phyloP scores from a whole-genome alignment of 129 eudicot species.

The Sambucus nigra region DNA sequence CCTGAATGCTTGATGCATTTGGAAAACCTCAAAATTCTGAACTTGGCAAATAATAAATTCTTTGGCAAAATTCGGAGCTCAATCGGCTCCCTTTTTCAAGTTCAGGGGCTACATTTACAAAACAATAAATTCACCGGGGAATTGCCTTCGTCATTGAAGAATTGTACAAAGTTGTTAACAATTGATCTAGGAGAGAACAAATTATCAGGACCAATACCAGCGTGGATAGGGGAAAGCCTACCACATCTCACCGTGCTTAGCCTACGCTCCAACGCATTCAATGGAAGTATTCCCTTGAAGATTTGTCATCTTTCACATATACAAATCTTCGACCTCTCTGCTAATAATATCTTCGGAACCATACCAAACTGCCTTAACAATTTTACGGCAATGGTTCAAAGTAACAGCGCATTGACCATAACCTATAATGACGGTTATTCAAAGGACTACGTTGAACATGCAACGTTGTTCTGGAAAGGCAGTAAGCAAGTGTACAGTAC shows the following conservation, averaged over 20 bases:
- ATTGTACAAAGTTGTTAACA: constrained; percentile 10
- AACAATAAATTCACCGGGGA: constrained; percentile 27
- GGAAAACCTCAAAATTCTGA: constrained; percentile 4
- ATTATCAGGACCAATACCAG: constrained; percentile 24
- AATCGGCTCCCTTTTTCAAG: not conserved
- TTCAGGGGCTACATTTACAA: constrained; percentile 7
- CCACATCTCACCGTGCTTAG: constrained; percentile 11
- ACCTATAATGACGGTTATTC: not conserved
- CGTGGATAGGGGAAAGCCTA: constrained; percentile 30
- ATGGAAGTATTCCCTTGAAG: constrained; percentile 20
- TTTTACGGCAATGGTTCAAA: constrained; percentile 22
- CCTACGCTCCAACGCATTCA: constrained; percentile 21
- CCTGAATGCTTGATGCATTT: constrained; percentile 13
- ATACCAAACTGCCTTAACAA: constrained; percentile 19
- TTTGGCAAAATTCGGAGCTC: constrained; percentile 18
- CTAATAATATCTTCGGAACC: constrained; percentile 19
- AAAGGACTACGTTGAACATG: not conserved
- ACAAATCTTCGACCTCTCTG: constrained; percentile 21
- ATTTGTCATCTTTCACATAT: constrained; percentile 13
- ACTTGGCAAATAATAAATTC: constrained; percentile 20
- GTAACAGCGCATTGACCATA: not conserved
- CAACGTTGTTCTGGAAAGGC: constrained; percentile 13
- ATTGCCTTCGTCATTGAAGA: constrained; percentile 22
- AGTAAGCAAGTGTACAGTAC: not conserved
- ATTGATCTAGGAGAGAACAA: constrained; percentile 15